Evolutionary conservation across 2,329 filamentous ascomycete species (phyloP).

Genomic region (Colletotrichum sidae): DNA sequence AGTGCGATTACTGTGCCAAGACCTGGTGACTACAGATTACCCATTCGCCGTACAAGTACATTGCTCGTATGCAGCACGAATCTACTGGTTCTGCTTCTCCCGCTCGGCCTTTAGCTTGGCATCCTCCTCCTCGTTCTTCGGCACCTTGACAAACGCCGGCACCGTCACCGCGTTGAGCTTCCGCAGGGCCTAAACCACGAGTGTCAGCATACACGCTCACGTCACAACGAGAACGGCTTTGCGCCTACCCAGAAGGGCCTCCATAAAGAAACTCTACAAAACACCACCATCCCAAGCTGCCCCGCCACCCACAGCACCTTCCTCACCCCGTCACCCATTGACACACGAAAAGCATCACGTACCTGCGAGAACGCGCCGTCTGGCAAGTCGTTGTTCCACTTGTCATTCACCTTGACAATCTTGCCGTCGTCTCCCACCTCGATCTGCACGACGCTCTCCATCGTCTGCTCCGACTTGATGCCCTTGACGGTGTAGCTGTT

Average conservation of each 20-base stretch:
- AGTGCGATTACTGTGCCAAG: too few species aligned
- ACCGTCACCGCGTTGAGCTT: constrained; percentile 51
- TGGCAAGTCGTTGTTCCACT: constrained; percentile 51
- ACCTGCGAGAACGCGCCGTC: constrained; percentile 49
- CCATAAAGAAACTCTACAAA: constrained; percentile 40
- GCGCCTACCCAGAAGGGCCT: constrained; percentile 37
- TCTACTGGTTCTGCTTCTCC: constrained; percentile 37
- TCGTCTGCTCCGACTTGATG: constrained; percentile 46
- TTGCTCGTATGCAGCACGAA: neutral
- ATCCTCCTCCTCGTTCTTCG: constrained; percentile 50
- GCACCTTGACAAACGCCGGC: constrained; percentile 48
- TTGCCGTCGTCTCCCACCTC: constrained; percentile 46
- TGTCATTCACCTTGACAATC: constrained; percentile 50
- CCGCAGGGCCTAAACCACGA: constrained; percentile 44
- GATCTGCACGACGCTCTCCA: constrained; percentile 47
- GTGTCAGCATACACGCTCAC: constrained; percentile 15
- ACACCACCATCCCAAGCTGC: constrained; percentile 20
- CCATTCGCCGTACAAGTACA: neutral
- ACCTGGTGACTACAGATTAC: too few species aligned
- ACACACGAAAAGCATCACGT: constrained; percentile 37
- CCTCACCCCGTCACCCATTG: neutral
- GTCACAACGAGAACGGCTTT: neutral
- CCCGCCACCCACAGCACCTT: neutral
- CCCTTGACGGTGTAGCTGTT: constrained; percentile 52
- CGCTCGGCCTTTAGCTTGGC: constrained; percentile 45